A percentile compares a stretch with the other conserved stretches of the same genome.
Conservation (phyloP, 139 green algal genomes). For the Trebouxia sp. region DNA sequence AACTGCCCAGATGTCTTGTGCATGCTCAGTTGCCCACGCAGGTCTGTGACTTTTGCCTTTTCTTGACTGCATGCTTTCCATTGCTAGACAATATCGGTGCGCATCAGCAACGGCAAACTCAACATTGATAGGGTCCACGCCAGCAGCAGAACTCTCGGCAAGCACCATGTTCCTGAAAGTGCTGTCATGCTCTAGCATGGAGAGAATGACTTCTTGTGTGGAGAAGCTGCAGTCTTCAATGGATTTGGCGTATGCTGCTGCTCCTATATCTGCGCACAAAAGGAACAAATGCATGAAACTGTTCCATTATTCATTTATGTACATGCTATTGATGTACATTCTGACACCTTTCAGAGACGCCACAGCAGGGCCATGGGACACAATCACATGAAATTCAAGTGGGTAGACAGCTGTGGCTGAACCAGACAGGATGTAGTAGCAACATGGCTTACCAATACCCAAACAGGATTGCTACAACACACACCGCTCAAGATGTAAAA, state of each 20-base stretch:
- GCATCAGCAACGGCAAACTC: background rate
- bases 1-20: background rate
- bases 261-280: background rate
- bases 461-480: too few relatives aligned
- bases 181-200: background rate
- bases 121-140: background rate
- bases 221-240: background rate
- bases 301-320: too few relatives aligned
- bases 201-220: background rate
- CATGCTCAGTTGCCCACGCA: background rate
- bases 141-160: background rate
- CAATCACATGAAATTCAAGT: too few relatives aligned
- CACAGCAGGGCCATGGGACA: too few relatives aligned
- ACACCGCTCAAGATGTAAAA: too few relatives aligned
- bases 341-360: too few relatives aligned
- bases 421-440: too few relatives aligned
- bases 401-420: too few relatives aligned
- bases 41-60: background rate
- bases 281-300: too few relatives aligned
- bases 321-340: too few relatives aligned
- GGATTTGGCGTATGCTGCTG: background rate
- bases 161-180: background rate
- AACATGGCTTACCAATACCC: too few relatives aligned
- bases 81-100: background rate
- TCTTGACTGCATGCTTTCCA: background rate